Percentiles rank a stretch among this genome's conserved stretches.
These are phyloP conservation scores for Vishniacozyma victoriae DNA, from an alignment of 768 basidiomycete species.

Conservation along the genomic window DNA sequence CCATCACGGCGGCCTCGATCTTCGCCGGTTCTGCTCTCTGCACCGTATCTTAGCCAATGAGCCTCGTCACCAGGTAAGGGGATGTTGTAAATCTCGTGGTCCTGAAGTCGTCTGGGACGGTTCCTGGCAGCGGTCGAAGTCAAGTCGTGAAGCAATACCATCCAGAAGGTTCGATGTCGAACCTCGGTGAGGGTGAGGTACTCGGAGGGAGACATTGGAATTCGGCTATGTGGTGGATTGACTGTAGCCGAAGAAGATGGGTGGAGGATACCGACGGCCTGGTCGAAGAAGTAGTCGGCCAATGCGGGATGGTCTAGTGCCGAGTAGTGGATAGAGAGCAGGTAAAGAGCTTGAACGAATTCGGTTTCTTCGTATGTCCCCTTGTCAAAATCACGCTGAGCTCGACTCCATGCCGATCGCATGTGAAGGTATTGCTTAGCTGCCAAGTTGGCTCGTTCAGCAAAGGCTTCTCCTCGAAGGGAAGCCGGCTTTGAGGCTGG, in stretches of 20 bases:
- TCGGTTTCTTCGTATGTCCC: constrained; percentile 44
- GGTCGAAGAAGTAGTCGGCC: constrained; percentile 32
- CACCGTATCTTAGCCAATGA: constrained; percentile 33
- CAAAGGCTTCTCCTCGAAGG: constrained; percentile 35
- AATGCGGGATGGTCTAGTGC: not conserved
- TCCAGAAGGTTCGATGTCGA: constrained; percentile 39
- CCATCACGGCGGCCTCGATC: constrained; percentile 30
- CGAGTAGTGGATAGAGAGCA: constrained; percentile 34
- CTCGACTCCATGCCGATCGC: constrained; percentile 17
- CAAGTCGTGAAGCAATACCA: constrained; percentile 36
- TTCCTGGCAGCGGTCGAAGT: not conserved
- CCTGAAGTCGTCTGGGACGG: constrained; percentile 20
- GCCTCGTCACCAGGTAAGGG: constrained; percentile 37
- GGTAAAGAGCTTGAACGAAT: constrained; percentile 28
- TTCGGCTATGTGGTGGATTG: constrained; percentile 11
- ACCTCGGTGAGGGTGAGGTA: constrained; percentile 32
- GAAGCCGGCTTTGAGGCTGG: constrained; percentile 18
- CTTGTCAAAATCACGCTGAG: constrained; percentile 8
- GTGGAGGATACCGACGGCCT: constrained; percentile 24
- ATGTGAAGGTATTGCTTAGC: constrained; percentile 18
- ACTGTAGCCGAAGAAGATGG: constrained; percentile 13
- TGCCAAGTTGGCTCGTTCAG: constrained; percentile 25
- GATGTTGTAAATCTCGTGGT: constrained; percentile 28
- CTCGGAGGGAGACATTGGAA: constrained; percentile 17
- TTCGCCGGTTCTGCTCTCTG: constrained; percentile 12